These are phyloP conservation scores for Magnusiomyces tetraspermus DNA, from an alignment of 1,139 yeast genomes.

Conservation along the genomic window DNA sequence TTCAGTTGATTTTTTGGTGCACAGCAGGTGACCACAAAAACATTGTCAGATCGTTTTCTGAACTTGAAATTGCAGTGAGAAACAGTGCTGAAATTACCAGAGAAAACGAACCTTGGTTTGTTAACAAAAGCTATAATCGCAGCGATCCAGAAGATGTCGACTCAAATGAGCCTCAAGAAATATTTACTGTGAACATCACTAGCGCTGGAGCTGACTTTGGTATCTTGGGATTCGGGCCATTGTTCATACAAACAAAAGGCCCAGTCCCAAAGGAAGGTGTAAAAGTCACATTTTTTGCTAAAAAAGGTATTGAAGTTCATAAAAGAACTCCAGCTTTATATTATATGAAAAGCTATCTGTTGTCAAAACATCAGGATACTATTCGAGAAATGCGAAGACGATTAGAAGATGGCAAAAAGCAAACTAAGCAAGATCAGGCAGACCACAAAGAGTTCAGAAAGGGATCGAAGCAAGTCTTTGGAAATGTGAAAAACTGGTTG, in stretches of 20 bases:
- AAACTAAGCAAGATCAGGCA: too few relatives aligned
- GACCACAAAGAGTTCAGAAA: too few relatives aligned
- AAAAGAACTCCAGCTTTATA: conserved; percentile 30
- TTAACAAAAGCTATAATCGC: conserved; percentile 9
- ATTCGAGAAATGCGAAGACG: too few relatives aligned
- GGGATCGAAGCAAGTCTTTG: too few relatives aligned
- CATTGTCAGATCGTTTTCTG: conserved; percentile 25
- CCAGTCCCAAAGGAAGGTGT: conserved; percentile 34
- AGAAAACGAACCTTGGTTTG: conserved; percentile 12
- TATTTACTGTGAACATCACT: neutral
- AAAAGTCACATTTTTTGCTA: conserved; percentile 39
- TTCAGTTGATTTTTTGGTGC: conserved; percentile 17
- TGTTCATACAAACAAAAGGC: conserved; percentile 60
- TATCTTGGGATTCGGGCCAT: conserved; percentile 26
- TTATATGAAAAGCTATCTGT: conserved; percentile 19
- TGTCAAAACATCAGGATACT: too few relatives aligned
- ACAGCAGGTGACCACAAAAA: conserved; percentile 20
- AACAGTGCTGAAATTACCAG: conserved; percentile 7
- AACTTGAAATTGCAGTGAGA: conserved; percentile 29
- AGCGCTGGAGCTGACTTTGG: conserved; percentile 14
- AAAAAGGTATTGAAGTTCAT: conserved; percentile 35
- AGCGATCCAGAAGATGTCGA: conserved; percentile 4
- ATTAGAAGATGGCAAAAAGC: too few relatives aligned
- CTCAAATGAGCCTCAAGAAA: neutral
- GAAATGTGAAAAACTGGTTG: too few relatives aligned